These are phyloP conservation scores for Mycena latifolia DNA, from an alignment of 768 basidiomycete genomes.

Conservation along the genomic window DNA sequence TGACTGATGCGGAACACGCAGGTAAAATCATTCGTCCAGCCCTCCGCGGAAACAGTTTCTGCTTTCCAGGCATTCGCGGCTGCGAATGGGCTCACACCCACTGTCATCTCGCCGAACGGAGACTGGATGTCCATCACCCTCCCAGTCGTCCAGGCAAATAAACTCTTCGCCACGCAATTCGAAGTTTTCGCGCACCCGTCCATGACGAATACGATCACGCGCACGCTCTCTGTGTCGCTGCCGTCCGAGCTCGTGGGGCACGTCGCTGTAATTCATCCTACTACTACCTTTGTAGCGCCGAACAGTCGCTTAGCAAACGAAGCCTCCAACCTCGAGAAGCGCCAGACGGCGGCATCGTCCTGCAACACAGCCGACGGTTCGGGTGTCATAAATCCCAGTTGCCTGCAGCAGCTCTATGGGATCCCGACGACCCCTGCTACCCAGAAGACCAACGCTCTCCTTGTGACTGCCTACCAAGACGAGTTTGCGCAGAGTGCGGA, in stretches of 20 bases:
- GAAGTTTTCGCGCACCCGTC: slow-evolving; percentile 5
- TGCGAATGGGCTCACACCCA: slow-evolving; percentile 11
- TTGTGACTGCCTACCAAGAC: slow-evolving; percentile 11
- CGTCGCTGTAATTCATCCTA: slow-evolving; percentile 19
- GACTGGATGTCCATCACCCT: slow-evolving; percentile 22
- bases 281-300: background rate
- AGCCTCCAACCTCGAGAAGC: background rate
- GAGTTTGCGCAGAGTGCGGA: slow-evolving; percentile 11
- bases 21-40: slow-evolving; percentile 15
- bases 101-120: slow-evolving; percentile 13
- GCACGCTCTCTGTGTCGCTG: no score
- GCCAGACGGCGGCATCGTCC: background rate
- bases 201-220: background rate
- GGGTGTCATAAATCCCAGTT: slow-evolving; percentile 7
- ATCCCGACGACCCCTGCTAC: slow-evolving; percentile 16
- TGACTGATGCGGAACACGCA: background rate
- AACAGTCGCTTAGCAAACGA: background rate
- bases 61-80: slow-evolving; percentile 18
- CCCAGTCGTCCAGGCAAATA: slow-evolving; percentile 18
- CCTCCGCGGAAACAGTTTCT: slow-evolving; percentile 5
- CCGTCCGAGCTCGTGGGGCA: slow-evolving; percentile 17
- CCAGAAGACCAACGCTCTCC: background rate
- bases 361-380: background rate
- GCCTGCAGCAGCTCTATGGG: slow-evolving; percentile 12
- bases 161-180: slow-evolving; percentile 19